Evolutionary conservation across 441 rosid genomes (phyloP).

Genomic region (Omphalea diandra): DNA sequence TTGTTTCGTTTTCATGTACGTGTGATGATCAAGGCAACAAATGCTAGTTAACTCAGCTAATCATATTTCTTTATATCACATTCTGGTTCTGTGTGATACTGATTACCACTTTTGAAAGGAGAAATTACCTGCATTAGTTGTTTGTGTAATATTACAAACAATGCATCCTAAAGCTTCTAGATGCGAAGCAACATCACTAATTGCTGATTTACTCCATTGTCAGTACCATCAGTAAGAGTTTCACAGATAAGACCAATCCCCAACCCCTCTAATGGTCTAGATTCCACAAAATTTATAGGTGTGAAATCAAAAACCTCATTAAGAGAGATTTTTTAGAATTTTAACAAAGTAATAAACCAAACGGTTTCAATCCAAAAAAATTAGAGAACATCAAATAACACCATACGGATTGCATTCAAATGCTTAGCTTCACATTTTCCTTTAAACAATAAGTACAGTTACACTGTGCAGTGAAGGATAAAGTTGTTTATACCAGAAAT

Average conservation of each 20-base stretch:
- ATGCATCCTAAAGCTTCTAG: slow-evolving; percentile 81
- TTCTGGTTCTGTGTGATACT: too few species aligned
- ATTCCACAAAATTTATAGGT: slow-evolving; percentile 43
- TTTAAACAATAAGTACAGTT: background rate
- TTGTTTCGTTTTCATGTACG: too few species aligned
- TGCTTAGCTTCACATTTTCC: background rate
- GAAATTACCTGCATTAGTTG: too few species aligned
- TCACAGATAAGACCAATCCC: slow-evolving; percentile 76
- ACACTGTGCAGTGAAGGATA: background rate
- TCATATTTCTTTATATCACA: too few species aligned
- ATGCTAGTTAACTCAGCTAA: too few species aligned
- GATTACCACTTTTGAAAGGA: too few species aligned
- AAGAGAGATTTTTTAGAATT: slow-evolving; percentile 10
- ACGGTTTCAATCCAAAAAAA: background rate
- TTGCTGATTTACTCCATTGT: slow-evolving; percentile 67
- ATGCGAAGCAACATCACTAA: slow-evolving; percentile 70
- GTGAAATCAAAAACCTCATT: slow-evolving; percentile 79
- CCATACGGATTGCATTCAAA: slow-evolving; percentile 3
- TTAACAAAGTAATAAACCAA: background rate
- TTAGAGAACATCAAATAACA: background rate
- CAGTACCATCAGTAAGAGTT: slow-evolving; percentile 77
- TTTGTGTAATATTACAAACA: too few species aligned
- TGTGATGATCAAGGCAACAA: too few species aligned
- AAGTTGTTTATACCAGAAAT: background rate
- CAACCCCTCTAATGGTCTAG: slow-evolving; percentile 72